Percentiles rank a stretch among this genome's conserved stretches.
phyloP scores from a whole-genome alignment of 352 stramenopile species.

The Saprolegnia parasitica region DNA sequence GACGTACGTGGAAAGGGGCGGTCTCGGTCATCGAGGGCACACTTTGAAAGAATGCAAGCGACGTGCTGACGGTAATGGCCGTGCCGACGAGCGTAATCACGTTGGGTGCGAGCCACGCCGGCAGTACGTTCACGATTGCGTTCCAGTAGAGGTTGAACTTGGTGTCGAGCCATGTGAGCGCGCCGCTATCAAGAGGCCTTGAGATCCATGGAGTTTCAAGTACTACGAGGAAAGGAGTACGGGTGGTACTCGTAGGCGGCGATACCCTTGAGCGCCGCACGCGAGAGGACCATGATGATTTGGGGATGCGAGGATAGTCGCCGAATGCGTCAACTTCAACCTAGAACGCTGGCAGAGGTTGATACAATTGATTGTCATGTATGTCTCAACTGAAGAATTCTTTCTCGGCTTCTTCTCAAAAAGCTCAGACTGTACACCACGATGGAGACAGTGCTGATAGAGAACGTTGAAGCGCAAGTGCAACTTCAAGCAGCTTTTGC shows the following conservation, averaged over 20 bases:
- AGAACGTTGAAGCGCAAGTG: too few relatives aligned
- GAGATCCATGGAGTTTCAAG: background rate
- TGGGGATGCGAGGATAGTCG: too few relatives aligned
- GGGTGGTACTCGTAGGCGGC: conserved; percentile 84
- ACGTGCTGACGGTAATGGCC: conserved; percentile 27
- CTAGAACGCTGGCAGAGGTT: too few relatives aligned
- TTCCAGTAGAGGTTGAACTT: conserved; percentile 85
- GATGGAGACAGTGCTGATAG: too few relatives aligned
- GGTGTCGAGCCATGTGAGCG: conserved; percentile 86
- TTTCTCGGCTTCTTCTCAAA: too few relatives aligned
- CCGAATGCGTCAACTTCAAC: too few relatives aligned
- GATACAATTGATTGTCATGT: too few relatives aligned
- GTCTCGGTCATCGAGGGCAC: background rate
- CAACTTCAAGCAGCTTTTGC: too few relatives aligned
- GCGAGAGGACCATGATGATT: conserved; percentile 26
- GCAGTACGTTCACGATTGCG: conserved; percentile 69
- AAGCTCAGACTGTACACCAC: too few relatives aligned
- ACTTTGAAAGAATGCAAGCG: background rate
- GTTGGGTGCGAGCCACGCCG: conserved; percentile 87
- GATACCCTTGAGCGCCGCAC: conserved; percentile 76
- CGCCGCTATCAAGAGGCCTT: conserved; percentile 42
- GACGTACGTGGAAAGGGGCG: background rate
- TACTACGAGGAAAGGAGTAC: conserved; percentile 39
- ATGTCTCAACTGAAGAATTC: too few relatives aligned
- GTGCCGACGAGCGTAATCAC: conserved; percentile 87